Conservation (phyloP, 305 asterid species). For the Plantago coronopus region DNA sequence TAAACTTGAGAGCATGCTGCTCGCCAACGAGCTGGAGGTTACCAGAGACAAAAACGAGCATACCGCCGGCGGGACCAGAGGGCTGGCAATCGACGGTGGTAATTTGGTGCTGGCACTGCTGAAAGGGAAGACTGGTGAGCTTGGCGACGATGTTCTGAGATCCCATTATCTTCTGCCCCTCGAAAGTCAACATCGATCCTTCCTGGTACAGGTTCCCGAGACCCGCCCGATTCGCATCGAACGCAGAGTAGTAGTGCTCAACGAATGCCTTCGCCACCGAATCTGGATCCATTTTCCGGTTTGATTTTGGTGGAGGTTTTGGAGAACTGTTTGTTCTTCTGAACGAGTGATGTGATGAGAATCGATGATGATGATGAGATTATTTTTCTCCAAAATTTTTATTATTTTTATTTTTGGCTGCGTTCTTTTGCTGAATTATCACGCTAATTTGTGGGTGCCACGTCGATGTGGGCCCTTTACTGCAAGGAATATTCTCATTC, state of each 20-base stretch:
- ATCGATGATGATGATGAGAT: neutral
- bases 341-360: neutral
- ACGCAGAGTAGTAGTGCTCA: conserved; percentile 61
- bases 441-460: conserved; percentile 10
- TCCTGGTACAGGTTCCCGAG: conserved; percentile 57
- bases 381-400: neutral
- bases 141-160: conserved; percentile 43
- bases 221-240: conserved; percentile 56
- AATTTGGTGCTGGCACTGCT: conserved; percentile 64
- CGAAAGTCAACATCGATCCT: conserved; percentile 55
- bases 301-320: neutral
- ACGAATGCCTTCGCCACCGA: conserved; percentile 66
- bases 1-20: conserved; percentile 54
- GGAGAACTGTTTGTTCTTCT: no score
- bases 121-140: conserved; percentile 53
- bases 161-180: conserved; percentile 60
- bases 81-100: conserved; percentile 57
- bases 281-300: conserved; percentile 52
- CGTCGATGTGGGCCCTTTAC: no score
- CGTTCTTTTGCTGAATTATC: neutral
- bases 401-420: neutral
- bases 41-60: conserved; percentile 57
- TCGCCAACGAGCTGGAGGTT: conserved; percentile 53
- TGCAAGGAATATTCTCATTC: no score
- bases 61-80: conserved; percentile 50